phyloP scores from a whole-genome alignment of 2,329 filamentous ascomycete genomes.

The Venturia carpophila region DNA sequence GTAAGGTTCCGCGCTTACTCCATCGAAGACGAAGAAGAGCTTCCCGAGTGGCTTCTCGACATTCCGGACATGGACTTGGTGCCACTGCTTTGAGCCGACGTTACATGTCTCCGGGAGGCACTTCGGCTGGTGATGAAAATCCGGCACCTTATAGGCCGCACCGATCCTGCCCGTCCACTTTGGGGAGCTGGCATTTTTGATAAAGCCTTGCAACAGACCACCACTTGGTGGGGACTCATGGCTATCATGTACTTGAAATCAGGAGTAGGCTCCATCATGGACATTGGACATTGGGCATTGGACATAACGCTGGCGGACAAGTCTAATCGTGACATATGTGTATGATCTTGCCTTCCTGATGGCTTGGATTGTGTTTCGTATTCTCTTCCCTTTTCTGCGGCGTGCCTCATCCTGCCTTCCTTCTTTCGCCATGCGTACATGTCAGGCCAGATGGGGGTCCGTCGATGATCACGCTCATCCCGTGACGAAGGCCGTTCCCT shows the following conservation, averaged over 20 bases:
- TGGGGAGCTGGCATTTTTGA: background rate
- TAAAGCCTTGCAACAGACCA: background rate
- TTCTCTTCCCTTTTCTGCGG: too few species aligned
- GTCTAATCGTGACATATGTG: background rate
- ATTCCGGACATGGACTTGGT: slow-evolving; percentile 12
- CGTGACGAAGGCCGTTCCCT: too few species aligned
- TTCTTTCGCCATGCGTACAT: too few species aligned
- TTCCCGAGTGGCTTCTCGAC: background rate
- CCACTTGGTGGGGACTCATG: background rate
- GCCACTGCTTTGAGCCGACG: background rate
- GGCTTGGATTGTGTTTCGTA: too few species aligned
- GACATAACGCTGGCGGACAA: background rate
- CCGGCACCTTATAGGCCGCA: background rate
- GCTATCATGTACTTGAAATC: background rate
- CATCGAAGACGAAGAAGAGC: background rate
- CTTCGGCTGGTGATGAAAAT: background rate
- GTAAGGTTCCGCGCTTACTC: background rate
- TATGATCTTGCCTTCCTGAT: background rate
- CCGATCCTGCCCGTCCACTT: background rate
- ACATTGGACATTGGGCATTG: background rate
- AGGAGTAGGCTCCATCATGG: background rate
- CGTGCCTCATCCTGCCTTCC: too few species aligned
- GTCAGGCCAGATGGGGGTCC: too few species aligned
- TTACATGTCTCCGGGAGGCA: background rate
- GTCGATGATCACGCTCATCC: too few species aligned